Evolutionary conservation across 2,329 filamentous ascomycete species (phyloP).

Genomic region (Beauveria medogensis): DNA sequence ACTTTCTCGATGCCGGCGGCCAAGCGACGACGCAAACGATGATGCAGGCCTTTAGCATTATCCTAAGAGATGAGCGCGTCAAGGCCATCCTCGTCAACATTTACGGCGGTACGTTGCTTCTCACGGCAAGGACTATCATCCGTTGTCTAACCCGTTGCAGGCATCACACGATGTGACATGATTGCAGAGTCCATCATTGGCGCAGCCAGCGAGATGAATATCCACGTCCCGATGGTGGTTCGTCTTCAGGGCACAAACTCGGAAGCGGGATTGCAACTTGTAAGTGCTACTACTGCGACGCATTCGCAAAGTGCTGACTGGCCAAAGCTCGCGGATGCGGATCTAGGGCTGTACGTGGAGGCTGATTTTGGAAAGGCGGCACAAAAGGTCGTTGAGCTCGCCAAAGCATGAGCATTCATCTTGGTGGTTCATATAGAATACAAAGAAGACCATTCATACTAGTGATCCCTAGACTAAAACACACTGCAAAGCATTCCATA

Average conservation of each 20-base stretch:
- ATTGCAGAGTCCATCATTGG: conserved; percentile 41
- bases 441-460: not conserved
- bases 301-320: not conserved
- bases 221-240: conserved; percentile 36
- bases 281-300: conserved; percentile 17
- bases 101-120: conserved; percentile 29
- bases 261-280: conserved; percentile 31
- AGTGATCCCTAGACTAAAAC: not conserved
- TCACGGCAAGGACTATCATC: not conserved
- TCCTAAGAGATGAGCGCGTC: conserved; percentile 63
- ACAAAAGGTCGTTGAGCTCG: conserved; percentile 18
- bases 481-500: not conserved
- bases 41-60: conserved; percentile 64
- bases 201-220: conserved; percentile 29
- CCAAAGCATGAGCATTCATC: conserved; percentile 3
- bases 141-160: conserved; percentile 18
- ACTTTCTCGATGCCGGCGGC: conserved; percentile 85
- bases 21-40: conserved; percentile 81
- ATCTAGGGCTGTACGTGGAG: conserved; percentile 20
- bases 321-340: conserved; percentile 18
- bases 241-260: conserved; percentile 40
- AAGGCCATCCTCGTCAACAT: conserved; percentile 57
- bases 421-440: too few relatives aligned
- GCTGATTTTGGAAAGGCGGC: conserved; percentile 21
- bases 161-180: conserved; percentile 42